These are phyloP conservation scores for Chenopodium quinoa DNA, from an alignment of 148 eudicot species.

Conservation along the genomic window DNA sequence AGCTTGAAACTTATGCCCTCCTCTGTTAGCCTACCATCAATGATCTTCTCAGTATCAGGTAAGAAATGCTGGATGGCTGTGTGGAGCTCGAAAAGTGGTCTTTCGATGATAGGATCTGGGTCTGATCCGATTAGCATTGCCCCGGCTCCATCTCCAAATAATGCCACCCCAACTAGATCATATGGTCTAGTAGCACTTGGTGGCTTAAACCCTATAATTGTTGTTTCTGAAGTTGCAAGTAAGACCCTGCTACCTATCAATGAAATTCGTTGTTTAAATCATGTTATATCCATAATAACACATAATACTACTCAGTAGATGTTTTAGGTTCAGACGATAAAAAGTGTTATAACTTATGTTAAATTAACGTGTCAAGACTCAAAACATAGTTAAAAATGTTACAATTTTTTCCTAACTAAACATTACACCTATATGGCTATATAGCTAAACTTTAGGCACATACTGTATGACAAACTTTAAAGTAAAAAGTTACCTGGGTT, in stretches of 20 bases:
- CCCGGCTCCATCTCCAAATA: slow-evolving; percentile 99
- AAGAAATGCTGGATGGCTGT: slow-evolving; percentile 76
- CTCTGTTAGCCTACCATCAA: slow-evolving; percentile 88
- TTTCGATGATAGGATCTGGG: slow-evolving; percentile 42
- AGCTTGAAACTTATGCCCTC: slow-evolving; percentile 91
- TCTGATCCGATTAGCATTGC: slow-evolving; percentile 74
- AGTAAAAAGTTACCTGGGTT: slow-evolving; percentile 56
- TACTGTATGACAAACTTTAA: background rate
- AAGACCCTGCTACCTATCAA: slow-evolving; percentile 53
- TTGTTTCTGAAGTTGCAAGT: slow-evolving; percentile 85
- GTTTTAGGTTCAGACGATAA: too few relatives aligned
- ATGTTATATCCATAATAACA: background rate
- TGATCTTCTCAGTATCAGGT: slow-evolving; percentile 80
- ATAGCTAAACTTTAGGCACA: background rate
- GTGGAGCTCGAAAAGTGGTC: slow-evolving; percentile 78
- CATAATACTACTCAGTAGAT: background rate
- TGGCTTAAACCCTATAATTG: slow-evolving; percentile 85
- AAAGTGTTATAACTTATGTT: background rate
- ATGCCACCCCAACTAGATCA: slow-evolving; percentile 82
- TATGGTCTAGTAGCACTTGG: slow-evolving; percentile 75
- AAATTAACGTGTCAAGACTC: too few relatives aligned
- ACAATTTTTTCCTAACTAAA: too few relatives aligned
- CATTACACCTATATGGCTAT: background rate
- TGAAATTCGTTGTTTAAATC: background rate
- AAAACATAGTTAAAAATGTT: too few relatives aligned